Evolutionary conservation across 306 rosid genomes (phyloP).

Genomic region (apple (Malus domestica)): ASM211411v1 NC_041793.1:33167001-33167500

Average conservation of each 20-base stretch:
- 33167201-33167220: slow-evolving; percentile 13
- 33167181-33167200: slow-evolving; percentile 37
- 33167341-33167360: too few relatives aligned
- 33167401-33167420: too few relatives aligned
- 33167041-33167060: slow-evolving; percentile 42
- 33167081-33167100: slow-evolving; percentile 75
- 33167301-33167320: slow-evolving; percentile 16
- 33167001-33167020: slow-evolving; percentile 76
- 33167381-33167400: too few relatives aligned
- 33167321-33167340: slow-evolving; percentile 30
- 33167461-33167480: too few relatives aligned
- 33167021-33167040: slow-evolving; percentile 44
- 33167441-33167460: too few relatives aligned
- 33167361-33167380: too few relatives aligned
- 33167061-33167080: slow-evolving; percentile 29
- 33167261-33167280: slow-evolving; percentile 17
- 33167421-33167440: too few relatives aligned
- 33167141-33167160: slow-evolving; percentile 27
- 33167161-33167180: slow-evolving; percentile 30
- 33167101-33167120: slow-evolving; percentile 39
- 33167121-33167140: slow-evolving; percentile 33
- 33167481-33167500: too few relatives aligned
- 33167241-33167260: slow-evolving; percentile 19
- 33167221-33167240: slow-evolving; percentile 10
- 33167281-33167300: slow-evolving; percentile 5